Evolutionary conservation across 805 yeast genomes (phyloP).

Genomic region (Yarrowia porcina): DNA sequence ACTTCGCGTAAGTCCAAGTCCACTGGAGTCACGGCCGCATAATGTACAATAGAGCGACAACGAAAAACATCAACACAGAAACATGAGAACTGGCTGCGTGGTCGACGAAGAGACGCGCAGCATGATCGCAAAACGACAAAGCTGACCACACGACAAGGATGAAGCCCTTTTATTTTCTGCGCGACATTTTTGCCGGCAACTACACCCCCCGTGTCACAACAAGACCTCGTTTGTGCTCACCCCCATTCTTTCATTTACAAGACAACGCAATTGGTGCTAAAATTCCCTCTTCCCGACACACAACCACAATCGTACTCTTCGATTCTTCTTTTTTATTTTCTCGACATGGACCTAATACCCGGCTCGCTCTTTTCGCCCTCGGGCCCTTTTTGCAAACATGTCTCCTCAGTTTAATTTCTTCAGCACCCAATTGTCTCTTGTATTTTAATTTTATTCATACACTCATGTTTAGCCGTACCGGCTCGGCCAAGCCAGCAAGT

Average conservation of each 20-base stretch:
- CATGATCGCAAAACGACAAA: neutral
- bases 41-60: slow-evolving; percentile 7
- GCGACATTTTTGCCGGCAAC: neutral
- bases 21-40: slow-evolving; percentile 7
- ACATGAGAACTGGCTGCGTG: too few species aligned
- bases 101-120: neutral
- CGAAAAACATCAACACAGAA: neutral
- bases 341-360: neutral
- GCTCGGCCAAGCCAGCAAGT: neutral
- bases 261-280: neutral
- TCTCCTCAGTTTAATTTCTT: neutral
- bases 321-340: neutral
- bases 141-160: neutral
- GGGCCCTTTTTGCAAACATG: neutral
- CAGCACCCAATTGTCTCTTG: slow-evolving; percentile 9
- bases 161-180: neutral
- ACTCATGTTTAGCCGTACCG: neutral
- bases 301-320: neutral
- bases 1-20: slow-evolving; percentile 17
- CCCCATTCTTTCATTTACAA: neutral
- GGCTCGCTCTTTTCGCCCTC: neutral
- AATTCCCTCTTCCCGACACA: neutral
- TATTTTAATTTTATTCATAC: slow-evolving; percentile 18
- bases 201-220: neutral
- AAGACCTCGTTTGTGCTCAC: neutral